Base-by-base conservation (phyloP, 768 basidiomycete genomes). In the Multifurca ochricompacta region DNA sequence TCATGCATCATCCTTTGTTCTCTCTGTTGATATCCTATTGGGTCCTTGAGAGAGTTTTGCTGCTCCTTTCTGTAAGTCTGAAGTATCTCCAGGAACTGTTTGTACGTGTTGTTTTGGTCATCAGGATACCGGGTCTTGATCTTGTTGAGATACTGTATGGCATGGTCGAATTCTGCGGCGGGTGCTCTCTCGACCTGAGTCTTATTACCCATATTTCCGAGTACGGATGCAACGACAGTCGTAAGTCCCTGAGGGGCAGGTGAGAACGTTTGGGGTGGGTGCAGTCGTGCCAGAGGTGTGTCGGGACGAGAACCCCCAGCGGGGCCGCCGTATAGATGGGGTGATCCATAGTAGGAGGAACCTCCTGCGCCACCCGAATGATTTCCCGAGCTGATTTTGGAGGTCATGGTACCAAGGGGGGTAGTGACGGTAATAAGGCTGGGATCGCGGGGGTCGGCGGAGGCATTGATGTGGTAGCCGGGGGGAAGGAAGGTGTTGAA, bases 401-500 rank as follows among this genome's bases (percentile, higher is more conserved):
- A 86, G 18, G 79, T 85, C 8, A 79, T 81, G 1, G 77, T 86
- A 40, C 88, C 87, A 58, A 74, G 71, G 39, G 88, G 88, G 14
- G 88, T 91, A 6, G 87, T 91, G 56, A 91, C 88, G 8, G 80
- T 87, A 67, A 91, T 90, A 32, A 77, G 79, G 66, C 83, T 81
- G 19, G 81, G 77, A 66, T 88, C 81, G 56, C 73, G 68, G 23
- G 83, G 82, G 72, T 88, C 86, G 23, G 72, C 74, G 53, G 85
- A 85, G 65, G 85, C 75, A 65, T 96, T 92, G 67, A 97, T 96
- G 56, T 90, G 85, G 71, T 96, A 97, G 28, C 94, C 94, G 43
- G 86, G 78, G 4, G 94, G 94, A 11, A 97, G 78, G 71, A 97
- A 97, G 2, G 94, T 96, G 71, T 98, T 97, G 81, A 97, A 97